Conservation (phyloP, 2,329 filamentous ascomycete species). For the Daldinia eschscholtzii region DNA sequence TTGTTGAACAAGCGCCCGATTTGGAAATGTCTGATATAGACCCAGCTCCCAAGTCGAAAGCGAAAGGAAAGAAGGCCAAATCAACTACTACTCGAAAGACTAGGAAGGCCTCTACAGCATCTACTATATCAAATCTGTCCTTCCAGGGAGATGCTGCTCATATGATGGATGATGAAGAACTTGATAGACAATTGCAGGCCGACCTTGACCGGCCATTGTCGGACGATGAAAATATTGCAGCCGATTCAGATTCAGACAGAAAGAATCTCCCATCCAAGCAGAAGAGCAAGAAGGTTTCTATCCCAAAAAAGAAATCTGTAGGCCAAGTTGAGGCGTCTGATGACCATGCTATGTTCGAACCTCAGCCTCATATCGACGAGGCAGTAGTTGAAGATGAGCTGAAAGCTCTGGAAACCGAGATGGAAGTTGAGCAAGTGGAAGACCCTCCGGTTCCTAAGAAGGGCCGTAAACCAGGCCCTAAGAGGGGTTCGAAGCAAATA, state of each 20-base stretch:
- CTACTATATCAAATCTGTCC: conserved; percentile 59
- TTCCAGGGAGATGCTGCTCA: conserved; percentile 54
- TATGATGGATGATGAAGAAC: conserved; percentile 71
- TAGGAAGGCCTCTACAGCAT: conserved; percentile 64
- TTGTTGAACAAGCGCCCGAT: conserved; percentile 56
- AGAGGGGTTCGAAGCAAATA: conserved; percentile 66
- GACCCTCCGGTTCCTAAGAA: conserved; percentile 65
- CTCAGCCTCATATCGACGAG: conserved; percentile 61
- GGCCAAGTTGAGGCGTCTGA: conserved; percentile 50
- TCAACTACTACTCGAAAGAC: conserved; percentile 57
- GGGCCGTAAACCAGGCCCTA: conserved; percentile 62
- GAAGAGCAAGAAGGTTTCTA: conserved; percentile 49
- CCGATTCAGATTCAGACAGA: conserved; percentile 62
- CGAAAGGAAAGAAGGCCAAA: conserved; percentile 60
- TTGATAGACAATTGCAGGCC: conserved; percentile 74
- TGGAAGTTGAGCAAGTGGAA: conserved; percentile 58
- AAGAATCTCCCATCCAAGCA: conserved; percentile 53
- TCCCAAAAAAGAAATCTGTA: conserved; percentile 47
- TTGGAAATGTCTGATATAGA: conserved; percentile 56
- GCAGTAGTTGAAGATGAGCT: conserved; percentile 65
- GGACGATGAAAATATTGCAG: conserved; percentile 64
- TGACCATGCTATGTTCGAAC: conserved; percentile 67
- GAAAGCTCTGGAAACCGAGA: conserved; percentile 62
- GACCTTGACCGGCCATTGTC: conserved; percentile 70
- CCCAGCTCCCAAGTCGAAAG: conserved; percentile 49